These are phyloP conservation scores for Leccinum truebloodii DNA, from an alignment of 768 basidiomycete genomes.

Conservation along the genomic window DNA sequence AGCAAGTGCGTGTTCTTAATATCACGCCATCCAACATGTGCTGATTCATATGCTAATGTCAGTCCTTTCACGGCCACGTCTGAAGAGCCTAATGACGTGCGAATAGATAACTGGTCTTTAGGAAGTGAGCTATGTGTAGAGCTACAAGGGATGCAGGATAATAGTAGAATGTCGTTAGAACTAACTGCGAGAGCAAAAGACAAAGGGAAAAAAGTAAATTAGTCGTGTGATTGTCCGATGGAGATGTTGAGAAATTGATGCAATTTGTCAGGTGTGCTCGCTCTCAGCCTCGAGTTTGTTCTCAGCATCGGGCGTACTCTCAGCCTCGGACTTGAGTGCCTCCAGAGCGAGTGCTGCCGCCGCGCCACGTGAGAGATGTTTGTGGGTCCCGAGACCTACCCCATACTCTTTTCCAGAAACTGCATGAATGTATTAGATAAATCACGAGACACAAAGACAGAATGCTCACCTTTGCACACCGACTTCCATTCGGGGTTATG, in stretches of 20 bases:
- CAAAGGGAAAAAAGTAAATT: not conserved
- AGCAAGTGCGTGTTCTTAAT: constrained; percentile 10
- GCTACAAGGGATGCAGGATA: constrained; percentile 12
- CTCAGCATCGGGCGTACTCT: constrained; percentile 17
- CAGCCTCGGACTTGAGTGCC: constrained; percentile 32
- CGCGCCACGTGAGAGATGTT: constrained; percentile 50
- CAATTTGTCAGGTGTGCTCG: constrained; percentile 16
- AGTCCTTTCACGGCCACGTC: constrained; percentile 10
- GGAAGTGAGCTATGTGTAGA: constrained; percentile 5
- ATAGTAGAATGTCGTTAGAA: not conserved
- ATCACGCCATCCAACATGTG: constrained; percentile 10
- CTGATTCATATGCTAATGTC: constrained; percentile 3
- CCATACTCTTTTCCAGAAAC: constrained; percentile 54
- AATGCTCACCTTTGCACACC: constrained; percentile 55
- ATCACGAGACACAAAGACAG: constrained; percentile 4
- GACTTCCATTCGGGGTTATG: constrained; percentile 56
- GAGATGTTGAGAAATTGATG: constrained; percentile 1
- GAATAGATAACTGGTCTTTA: constrained; percentile 16
- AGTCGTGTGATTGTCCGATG: not conserved
- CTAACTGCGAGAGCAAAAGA: not conserved
- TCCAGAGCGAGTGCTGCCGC: constrained; percentile 38
- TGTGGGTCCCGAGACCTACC: constrained; percentile 49
- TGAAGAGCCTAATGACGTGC: constrained; percentile 2
- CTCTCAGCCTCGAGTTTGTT: constrained; percentile 22
- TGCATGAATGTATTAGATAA: constrained; percentile 29